A percentile compares a stretch with the other conserved stretches of the same genome.
These are phyloP conservation scores for Colletotrichum falcatum DNA, from an alignment of 2,329 filamentous ascomycete species.

Conservation along the genomic window DNA sequence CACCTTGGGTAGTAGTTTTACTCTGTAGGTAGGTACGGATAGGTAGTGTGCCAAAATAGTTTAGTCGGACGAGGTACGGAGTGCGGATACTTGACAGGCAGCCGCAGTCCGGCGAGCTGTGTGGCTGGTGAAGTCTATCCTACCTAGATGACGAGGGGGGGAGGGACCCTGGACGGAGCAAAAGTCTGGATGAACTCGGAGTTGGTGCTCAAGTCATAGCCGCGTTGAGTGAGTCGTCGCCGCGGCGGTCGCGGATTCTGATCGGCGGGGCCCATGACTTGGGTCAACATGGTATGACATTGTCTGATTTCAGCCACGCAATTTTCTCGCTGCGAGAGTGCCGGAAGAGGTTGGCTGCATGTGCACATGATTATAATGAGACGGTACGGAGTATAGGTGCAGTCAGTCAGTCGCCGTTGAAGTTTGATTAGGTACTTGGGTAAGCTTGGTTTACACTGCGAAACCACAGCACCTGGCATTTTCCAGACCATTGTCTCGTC, in stretches of 20 bases:
- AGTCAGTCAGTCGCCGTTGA: background rate
- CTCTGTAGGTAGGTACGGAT: too few relatives aligned
- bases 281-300: conserved; percentile 25
- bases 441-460: conserved; percentile 16
- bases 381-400: too few relatives aligned
- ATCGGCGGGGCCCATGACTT: background rate
- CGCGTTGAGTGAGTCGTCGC: conserved; percentile 17
- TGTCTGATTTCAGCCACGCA: conserved; percentile 17
- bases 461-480: conserved; percentile 22
- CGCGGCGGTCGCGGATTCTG: background rate
- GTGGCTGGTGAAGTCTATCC: conserved; percentile 7
- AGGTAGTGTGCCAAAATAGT: too few relatives aligned
- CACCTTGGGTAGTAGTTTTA: too few relatives aligned
- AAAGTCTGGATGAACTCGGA: conserved; percentile 15
- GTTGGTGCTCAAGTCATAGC: conserved; percentile 8
- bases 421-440: conserved; percentile 38
- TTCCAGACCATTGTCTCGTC: conserved; percentile 1
- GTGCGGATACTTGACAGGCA: too few relatives aligned
- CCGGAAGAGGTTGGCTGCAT: too few relatives aligned
- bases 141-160: background rate
- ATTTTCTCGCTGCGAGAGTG: background rate
- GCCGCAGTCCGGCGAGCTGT: background rate
- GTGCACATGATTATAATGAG: too few relatives aligned
- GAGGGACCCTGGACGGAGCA: conserved; percentile 3
- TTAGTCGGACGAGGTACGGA: too few relatives aligned